Base-by-base conservation (phyloP, 2,329 filamentous ascomycete genomes). In the Alternaria novae-zelandiae region DNA sequence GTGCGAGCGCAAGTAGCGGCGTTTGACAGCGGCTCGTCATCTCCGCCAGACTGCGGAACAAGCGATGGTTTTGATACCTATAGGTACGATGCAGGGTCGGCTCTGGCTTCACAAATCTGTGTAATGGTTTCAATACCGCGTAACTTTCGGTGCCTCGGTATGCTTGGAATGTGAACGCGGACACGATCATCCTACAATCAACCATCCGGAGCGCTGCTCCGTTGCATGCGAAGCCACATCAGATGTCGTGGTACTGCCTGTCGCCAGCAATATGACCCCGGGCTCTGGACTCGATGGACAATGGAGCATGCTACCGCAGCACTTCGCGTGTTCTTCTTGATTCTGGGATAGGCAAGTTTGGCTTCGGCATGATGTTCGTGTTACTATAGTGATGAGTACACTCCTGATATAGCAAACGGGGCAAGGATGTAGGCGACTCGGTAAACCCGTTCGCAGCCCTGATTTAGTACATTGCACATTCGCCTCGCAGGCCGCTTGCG, bases 11-110 rank as follows among this genome's bases (percentile, higher is more conserved):
- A 67, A 61, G 44, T 57, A 65, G 26, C 54, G 57, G 41, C 12
- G 53, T 66, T 55, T 71, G 65, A 70, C 65, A 71, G 68, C 64
- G 59, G 63, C 57, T 23, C 54, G 12, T 64, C 55, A 28, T 57
- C 41, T 47, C 64, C 56, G 57, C 45, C 53, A 55, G 57, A 46
- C 25, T 60, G 26, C 55, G 32, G 51, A 30, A 32, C 28, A 20
- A 55, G 54, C 25, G 54, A 53, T 46, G 41, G 30, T 51, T 46
- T 25, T 17, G 30, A 53, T 41, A 25, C 20, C 13, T 20, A 41
- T 41, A 23, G 20, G 25, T 20, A 6, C 23, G 6, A 63, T 65
- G 63, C 65, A 65, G 54, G 65, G 59, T 36, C 30, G 25, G 20
- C 30, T 53, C 49, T 53, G 30, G 20, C 28, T 53, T 53, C 28